Evolutionary conservation across 1,284 basidiomycete species (phyloP), one percentile per base, ranked within the genome.

Genomic region (Tremellales sp.): DNA sequence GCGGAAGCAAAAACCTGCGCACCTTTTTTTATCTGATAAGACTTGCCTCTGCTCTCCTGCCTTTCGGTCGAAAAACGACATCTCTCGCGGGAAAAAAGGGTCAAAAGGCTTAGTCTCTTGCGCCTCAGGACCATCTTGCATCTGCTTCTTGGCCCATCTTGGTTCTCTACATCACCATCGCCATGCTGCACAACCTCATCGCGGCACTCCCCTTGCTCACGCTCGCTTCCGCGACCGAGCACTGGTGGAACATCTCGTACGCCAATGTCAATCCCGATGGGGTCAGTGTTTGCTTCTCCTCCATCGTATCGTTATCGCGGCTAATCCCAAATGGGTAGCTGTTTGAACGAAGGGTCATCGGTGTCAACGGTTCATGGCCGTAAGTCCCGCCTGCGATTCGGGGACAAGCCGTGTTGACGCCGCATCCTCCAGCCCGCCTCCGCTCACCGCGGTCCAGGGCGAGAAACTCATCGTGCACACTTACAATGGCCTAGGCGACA

Each of bases 341-440:
- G 61, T 53, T 68, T 13, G 56, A 51, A 33, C 75, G 91, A 43
- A 77, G 81, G 25, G 89, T 82, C 40, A 81, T 94, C 48, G 91
- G 90, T 47, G 80, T 94, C 45, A 95, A 95, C 66, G 81, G 83
- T 16, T 84, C 86, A 4, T 95, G 91, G 91, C 91, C 91, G 84
- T 90, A 70, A 71, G 87, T 77, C 7, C 45, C 21, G 19, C 25
- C 27, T 5, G 19, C 14, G 4, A 19, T 27, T 29, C 12, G 33
- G 33, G 10, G 43, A 7, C 22, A 14, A 41, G 10, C 29, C 16
- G 2, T 5, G 25, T 39, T 24, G 8, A 33, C 14, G 14, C 38
- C 27, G 25, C 19, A 14, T 22, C 32, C 18, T 53, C 5, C 61
- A 87, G 86, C 26, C 88, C 87, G 2, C 90, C 90, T 4, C 81